Conservation (phyloP, 2,329 filamentous ascomycete species). For the Fusarium brachygibbosum region DNA sequence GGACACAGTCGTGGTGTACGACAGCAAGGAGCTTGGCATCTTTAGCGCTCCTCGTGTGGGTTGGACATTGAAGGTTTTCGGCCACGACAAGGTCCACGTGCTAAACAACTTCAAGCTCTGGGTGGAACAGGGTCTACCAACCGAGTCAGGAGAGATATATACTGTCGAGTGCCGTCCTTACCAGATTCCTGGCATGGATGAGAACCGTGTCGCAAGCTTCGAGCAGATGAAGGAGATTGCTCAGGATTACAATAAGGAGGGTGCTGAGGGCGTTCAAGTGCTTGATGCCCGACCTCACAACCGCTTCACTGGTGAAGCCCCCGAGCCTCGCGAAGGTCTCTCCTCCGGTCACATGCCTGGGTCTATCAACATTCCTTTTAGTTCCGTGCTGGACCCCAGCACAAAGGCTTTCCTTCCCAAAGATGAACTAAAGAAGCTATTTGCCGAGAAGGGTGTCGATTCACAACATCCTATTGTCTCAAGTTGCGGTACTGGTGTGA, state of each 20-base stretch:
- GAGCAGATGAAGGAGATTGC: slow-evolving; percentile 86
- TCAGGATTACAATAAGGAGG: slow-evolving; percentile 83
- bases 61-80: slow-evolving; percentile 93
- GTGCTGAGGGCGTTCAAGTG: slow-evolving; percentile 85
- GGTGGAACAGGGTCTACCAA: slow-evolving; percentile 85
- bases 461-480: slow-evolving; percentile 84
- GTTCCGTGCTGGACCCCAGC: slow-evolving; percentile 81
- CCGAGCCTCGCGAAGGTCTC: slow-evolving; percentile 88
- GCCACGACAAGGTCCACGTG: slow-evolving; percentile 88
- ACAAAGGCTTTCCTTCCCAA: slow-evolving; percentile 84
- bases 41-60: slow-evolving; percentile 94
- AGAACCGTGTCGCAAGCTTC: slow-evolving; percentile 79
- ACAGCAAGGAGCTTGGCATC: slow-evolving; percentile 89
- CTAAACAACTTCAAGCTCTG: slow-evolving; percentile 97
- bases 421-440: slow-evolving; percentile 79
- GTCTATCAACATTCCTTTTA: slow-evolving; percentile 85
- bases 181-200: slow-evolving; percentile 72
- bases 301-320: slow-evolving; percentile 84
- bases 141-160: slow-evolving; percentile 82
- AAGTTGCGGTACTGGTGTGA: slow-evolving; percentile 94
- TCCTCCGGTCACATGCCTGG: slow-evolving; percentile 93
- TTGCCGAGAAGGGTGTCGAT: slow-evolving; percentile 84
- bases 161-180: slow-evolving; percentile 75
- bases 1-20: slow-evolving; percentile 94
- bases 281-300: slow-evolving; percentile 86